Percentiles rank a stretch among this genome's conserved stretches.
phyloP scores from a whole-genome alignment of 345 rosid genomes.

The Populus deltoides region DNA sequence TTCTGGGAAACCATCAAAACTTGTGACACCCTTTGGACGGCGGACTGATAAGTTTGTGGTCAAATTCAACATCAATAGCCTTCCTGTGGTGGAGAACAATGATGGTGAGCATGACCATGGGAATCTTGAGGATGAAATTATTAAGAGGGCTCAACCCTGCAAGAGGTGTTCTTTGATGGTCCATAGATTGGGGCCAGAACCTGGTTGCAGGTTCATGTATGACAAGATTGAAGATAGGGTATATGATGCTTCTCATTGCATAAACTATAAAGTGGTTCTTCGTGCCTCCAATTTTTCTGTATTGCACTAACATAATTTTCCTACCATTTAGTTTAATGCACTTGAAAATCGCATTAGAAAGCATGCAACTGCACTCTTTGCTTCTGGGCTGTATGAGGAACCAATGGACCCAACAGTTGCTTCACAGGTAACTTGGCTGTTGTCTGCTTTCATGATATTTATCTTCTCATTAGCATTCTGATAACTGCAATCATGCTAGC shows the following conservation, averaged over 20 bases:
- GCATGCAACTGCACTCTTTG: constrained; percentile 51
- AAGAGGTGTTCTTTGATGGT: constrained; percentile 57
- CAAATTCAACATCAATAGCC: constrained; percentile 55
- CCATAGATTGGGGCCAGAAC: constrained; percentile 61
- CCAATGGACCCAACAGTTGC: constrained; percentile 82
- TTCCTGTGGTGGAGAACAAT: constrained; percentile 36
- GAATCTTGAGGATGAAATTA: constrained; percentile 61
- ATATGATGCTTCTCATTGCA: constrained; percentile 18
- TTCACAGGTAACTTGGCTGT: constrained; percentile 60
- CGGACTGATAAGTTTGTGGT: constrained; percentile 64
- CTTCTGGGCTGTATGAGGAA: constrained; percentile 67
- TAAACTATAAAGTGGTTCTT: constrained; percentile 1
- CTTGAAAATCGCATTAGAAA: constrained; percentile 63
- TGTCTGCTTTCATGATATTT: background rate
- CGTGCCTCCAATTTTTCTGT: constrained; percentile 5
- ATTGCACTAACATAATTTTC: constrained; percentile 16
- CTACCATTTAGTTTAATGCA: constrained; percentile 51
- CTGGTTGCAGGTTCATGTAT: constrained; percentile 84
- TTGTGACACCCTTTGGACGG: constrained; percentile 73
- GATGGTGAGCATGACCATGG: constrained; percentile 30
- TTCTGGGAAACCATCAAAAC: constrained; percentile 51
- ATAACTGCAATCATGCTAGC: background rate
- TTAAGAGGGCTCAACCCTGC: constrained; percentile 62
- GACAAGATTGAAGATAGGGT: constrained; percentile 85
- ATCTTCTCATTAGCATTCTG: background rate